Conservation (phyloP, 179 eudicot genomes). For the Beta lomatogona region DNA sequence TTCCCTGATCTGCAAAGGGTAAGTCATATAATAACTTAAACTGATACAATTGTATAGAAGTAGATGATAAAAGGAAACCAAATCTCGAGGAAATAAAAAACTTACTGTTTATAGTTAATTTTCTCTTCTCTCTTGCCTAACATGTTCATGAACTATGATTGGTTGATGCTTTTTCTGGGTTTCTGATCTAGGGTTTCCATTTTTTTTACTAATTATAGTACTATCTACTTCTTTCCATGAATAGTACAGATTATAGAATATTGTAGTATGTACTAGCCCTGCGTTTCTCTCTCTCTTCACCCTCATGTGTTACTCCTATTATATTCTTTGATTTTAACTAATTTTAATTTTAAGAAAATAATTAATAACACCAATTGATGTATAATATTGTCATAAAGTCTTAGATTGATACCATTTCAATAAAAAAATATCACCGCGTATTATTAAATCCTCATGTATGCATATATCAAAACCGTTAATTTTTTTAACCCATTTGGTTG, state of each 20-base stretch:
- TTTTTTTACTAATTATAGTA: slow-evolving; percentile 25
- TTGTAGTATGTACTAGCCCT: background rate
- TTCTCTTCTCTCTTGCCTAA: background rate
- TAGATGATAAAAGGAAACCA: background rate
- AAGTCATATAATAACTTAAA: background rate
- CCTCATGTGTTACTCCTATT: background rate
- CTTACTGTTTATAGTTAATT: slow-evolving; percentile 23
- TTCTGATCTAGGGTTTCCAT: slow-evolving; percentile 41
- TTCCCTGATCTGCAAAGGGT: slow-evolving; percentile 21
- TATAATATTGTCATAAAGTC: too few relatives aligned
- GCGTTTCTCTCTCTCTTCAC: too few relatives aligned
- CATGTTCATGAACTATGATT: slow-evolving; percentile 23
- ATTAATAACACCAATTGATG: too few relatives aligned
- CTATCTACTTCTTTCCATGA: background rate
- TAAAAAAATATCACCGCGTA: too few relatives aligned
- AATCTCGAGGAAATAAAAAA: slow-evolving; percentile 1
- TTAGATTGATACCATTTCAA: too few relatives aligned
- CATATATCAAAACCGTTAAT: too few relatives aligned
- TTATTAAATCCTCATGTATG: too few relatives aligned
- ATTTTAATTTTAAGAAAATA: background rate
- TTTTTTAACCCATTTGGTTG: background rate
- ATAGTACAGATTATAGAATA: background rate
- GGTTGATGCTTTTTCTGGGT: slow-evolving; percentile 22
- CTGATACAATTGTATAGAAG: too few relatives aligned
- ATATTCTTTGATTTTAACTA: background rate